Conservation (phyloP, 2,329 filamentous ascomycete genomes). For the Phoma sp. region DNA sequence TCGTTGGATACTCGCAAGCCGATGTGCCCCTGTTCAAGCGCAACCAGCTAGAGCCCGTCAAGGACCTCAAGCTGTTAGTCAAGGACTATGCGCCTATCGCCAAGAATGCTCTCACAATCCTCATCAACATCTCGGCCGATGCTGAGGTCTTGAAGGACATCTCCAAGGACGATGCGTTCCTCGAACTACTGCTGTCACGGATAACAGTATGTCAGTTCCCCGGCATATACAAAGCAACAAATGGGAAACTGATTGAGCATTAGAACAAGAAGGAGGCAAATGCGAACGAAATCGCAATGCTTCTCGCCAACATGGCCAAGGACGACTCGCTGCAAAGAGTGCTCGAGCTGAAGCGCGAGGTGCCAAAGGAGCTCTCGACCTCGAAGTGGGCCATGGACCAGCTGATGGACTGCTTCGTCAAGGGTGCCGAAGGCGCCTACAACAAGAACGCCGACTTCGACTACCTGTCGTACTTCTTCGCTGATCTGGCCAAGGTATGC, state of each 20-base stretch:
- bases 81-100: constrained; percentile 88
- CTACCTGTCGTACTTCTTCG: constrained; percentile 93
- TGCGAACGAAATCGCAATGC: constrained; percentile 86
- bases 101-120: constrained; percentile 89
- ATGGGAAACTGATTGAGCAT: constrained; percentile 14
- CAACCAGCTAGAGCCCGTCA: constrained; percentile 78
- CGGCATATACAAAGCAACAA: neutral
- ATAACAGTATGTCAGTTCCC: constrained; percentile 73
- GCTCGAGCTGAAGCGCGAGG: constrained; percentile 70
- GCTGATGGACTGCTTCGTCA: constrained; percentile 94
- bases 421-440: constrained; percentile 80
- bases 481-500: constrained; percentile 76
- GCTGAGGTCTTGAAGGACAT: constrained; percentile 75
- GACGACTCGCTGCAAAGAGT: constrained; percentile 75
- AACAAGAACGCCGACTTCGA: constrained; percentile 89
- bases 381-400: constrained; percentile 84
- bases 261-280: constrained; percentile 78
- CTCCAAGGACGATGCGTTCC: constrained; percentile 79
- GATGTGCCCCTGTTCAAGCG: constrained; percentile 85
- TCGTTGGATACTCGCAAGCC: constrained; percentile 81
- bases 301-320: constrained; percentile 91
- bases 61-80: constrained; percentile 85
- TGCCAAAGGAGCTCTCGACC: constrained; percentile 74
- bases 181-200: constrained; percentile 75
- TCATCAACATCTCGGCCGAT: constrained; percentile 86